Percentiles rank a stretch among this genome's conserved stretches.
Conservation (phyloP, 2,329 filamentous ascomycete species). For the Monosporascus ibericus region DNA sequence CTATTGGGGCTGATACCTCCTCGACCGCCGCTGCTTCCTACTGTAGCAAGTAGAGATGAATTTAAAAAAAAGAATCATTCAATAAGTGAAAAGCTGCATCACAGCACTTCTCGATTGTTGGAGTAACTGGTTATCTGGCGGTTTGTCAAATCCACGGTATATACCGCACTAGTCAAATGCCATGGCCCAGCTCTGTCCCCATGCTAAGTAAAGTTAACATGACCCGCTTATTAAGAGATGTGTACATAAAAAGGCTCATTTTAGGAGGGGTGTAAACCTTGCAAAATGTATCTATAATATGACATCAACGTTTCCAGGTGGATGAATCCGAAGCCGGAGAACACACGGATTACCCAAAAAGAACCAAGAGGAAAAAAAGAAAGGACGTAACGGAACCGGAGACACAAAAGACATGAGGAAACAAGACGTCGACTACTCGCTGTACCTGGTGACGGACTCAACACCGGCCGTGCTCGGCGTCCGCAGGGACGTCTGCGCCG, state of each 20-base stretch:
- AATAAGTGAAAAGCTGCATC: too few relatives aligned
- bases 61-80: background rate
- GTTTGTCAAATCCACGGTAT: background rate
- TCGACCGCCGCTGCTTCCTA: background rate
- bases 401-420: constrained; percentile 22
- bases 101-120: too few relatives aligned
- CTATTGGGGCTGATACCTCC: background rate
- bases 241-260: too few relatives aligned
- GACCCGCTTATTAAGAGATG: too few relatives aligned
- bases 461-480: constrained; percentile 73
- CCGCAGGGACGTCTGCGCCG: constrained; percentile 58
- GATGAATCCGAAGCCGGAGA: too few relatives aligned
- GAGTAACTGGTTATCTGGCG: too few relatives aligned
- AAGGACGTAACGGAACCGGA: background rate
- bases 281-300: too few relatives aligned
- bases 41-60: background rate
- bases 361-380: background rate
- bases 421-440: constrained; percentile 61
- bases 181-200: background rate
- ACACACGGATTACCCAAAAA: background rate
- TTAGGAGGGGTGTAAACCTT: too few relatives aligned
- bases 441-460: constrained; percentile 92
- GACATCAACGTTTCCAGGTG: too few relatives aligned
- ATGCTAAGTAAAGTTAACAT: background rate
- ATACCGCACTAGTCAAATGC: background rate